Base-by-base conservation (phyloP, 148 eudicot species). In the Dysphania ambrosioides region DNA sequence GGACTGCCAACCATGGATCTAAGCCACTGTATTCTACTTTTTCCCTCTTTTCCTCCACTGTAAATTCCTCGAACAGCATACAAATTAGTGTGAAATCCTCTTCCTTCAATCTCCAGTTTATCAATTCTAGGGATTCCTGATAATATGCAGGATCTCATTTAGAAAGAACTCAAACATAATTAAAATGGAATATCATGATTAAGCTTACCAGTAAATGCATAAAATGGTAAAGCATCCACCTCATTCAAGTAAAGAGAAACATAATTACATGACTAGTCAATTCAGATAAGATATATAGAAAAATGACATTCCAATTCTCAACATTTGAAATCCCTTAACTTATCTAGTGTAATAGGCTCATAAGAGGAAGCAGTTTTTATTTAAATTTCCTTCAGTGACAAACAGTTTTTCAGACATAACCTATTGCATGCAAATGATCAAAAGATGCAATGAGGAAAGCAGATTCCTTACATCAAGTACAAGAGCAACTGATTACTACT, bases 1-100 rank as follows among this genome's bases (percentile, higher is more conserved):
- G 99, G 99, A 81, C 99, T 95, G 78, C 99, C 99, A 78, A 90
- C 90, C 99, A 95, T 95, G 69, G 97, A 95, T 80, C 99, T 85
- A 77, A 95, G 99, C 99, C 99, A 95, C 82, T 95, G 99, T 72
- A 92, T 87, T 86, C 87, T 87, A 85, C 99, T 92, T 84, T 89
- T 95, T 27, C 99, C 99, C 79, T 95, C 99, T 79, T 78, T 90
- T 68, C 99, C 99, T 42, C 99, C 99, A 55, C 94, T 88, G 77
- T 95, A 95, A 72, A 62, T 70, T 70, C 99, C 97, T 74, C 93
- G 91, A 34, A 92, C 88, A 75, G 97, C 94, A 82, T 90, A 95
- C 71, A 95, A 84, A 81, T 95, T 95, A 68, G 99, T 95, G 78
- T 95, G 99, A 82, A 92, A 92, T 68, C 99, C 99, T 86, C 99